Percentiles rank a stretch among this genome's conserved stretches.
Evolutionary conservation across 495 filamentous ascomycete species (phyloP).

Genomic region (Penicillium silybi): DNA sequence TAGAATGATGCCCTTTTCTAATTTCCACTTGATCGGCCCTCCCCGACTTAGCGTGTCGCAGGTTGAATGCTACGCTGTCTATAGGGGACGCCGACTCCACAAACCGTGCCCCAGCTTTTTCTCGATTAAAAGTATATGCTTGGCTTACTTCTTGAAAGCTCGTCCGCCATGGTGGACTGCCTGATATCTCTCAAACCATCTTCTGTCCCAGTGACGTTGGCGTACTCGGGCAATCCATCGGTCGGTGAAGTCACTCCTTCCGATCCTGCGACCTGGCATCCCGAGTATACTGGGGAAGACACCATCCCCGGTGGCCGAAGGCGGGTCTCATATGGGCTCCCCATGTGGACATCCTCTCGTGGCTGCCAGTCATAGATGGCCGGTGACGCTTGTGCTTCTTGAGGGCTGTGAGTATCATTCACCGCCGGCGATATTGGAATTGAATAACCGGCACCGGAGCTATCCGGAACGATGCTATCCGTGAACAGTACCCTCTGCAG

Average conservation of each 20-base stretch:
- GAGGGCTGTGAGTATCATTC: not conserved
- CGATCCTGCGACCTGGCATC: conserved; percentile 2
- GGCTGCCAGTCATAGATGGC: conserved; percentile 10
- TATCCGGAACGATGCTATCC: too few relatives aligned
- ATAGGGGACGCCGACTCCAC: not conserved
- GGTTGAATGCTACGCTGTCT: not conserved
- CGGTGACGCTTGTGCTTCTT: not conserved
- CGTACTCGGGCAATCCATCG: conserved; percentile 1
- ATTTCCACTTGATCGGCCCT: not conserved
- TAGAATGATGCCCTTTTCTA: not conserved
- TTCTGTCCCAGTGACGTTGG: not conserved
- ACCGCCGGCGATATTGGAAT: conserved; percentile 1
- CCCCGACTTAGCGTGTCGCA: not conserved
- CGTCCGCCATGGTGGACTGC: conserved; percentile 11
- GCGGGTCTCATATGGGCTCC: conserved; percentile 11
- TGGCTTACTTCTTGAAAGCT: conserved; percentile 17
- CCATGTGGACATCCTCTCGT: conserved; percentile 1
- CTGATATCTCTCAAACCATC: not conserved
- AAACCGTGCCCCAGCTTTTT: not conserved
- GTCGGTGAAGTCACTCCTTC: conserved; percentile 8
- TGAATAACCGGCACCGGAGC: not conserved
- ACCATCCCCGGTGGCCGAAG: not conserved
- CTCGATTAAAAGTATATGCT: conserved; percentile 21
- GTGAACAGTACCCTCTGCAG: not conserved
- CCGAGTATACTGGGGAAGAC: conserved; percentile 8